Base-by-base conservation (phyloP, 2,329 filamentous ascomycete species). In the Parascedosporium putredinis region DNA sequence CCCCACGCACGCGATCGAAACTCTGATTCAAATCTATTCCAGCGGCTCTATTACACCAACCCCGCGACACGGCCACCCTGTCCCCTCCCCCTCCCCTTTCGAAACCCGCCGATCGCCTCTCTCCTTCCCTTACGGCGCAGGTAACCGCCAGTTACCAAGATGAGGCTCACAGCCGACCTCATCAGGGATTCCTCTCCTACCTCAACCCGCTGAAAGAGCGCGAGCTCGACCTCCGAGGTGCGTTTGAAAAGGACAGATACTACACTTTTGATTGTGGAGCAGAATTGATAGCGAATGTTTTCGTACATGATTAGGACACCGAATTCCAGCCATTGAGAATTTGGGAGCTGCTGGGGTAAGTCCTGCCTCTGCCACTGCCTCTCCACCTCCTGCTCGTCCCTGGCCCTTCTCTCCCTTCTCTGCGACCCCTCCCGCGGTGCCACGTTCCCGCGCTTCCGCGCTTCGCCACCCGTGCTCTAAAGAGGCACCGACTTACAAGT, bases 191-290 rank as follows among this genome's bases (percentile, higher is more conserved):
- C 93, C 85, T 95, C 59, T 96, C 91, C 67, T 98, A 96, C 78
- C 86, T 97, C 71, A 98, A 97, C 72, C 90, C 91, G 67, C 80
- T 98, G 69, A 95, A 93, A 74, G 93, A 98, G 79, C 88, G 93
- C 70, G 93, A 98, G 80, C 82, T 98, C 68, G 90, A 97, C 76
- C 88, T 98, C 62, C 84, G 93, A 95, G 93, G 93, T 97, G 86
- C 82, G 89, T 78, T 71, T 71, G 86, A 86, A 88, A 95, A 88
- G 88, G 83, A 77, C 87, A 91, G 89, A 93, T 95, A 81, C 88
- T 95, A 87, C 87, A 89, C 81, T 80, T n/a, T 64, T 64, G 61
- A 64, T 64, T 59, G 52, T 81, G 27, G 65, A 83, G 79, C 85
- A 87, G 77, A 80, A 79, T 91, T 93, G 84, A 94, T 90, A 86